A percentile compares a stretch with the other conserved stretches of the same genome.
Conservation (phyloP, 345 rosid genomes). For the Microcos paniculata region DNA sequence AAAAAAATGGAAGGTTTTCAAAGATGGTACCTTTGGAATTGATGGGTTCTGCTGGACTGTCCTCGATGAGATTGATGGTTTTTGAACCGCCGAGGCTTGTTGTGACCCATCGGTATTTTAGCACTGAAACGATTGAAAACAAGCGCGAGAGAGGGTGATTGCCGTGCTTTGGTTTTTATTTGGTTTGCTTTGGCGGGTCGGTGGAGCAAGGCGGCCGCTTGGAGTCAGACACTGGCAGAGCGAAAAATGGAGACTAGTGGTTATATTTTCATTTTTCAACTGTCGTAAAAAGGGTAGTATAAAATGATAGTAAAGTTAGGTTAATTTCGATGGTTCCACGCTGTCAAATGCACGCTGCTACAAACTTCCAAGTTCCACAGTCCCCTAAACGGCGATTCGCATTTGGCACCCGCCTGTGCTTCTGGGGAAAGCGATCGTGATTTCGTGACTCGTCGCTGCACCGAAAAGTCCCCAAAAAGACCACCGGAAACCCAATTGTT, state of each 20-base stretch:
- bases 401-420: neutral
- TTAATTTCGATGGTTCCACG: neutral
- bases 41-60: conserved; percentile 48
- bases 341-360: neutral
- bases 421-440: conserved; percentile 2
- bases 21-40: conserved; percentile 32
- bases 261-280: too few relatives aligned
- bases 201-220: neutral
- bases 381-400: neutral
- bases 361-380: neutral
- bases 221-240: too few relatives aligned
- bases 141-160: neutral
- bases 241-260: too few relatives aligned
- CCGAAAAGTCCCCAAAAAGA: neutral
- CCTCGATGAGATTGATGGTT: conserved; percentile 37
- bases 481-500: neutral
- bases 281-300: too few relatives aligned
- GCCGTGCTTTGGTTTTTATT: neutral
- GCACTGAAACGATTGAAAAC: neutral
- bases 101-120: conserved; percentile 42
- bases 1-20: neutral
- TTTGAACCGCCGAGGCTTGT: conserved; percentile 48
- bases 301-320: neutral
- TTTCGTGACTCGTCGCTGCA: neutral
- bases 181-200: neutral